Base-by-base conservation (phyloP, 1,139 yeast species). In the Magnusiomyces sp. region DNA sequence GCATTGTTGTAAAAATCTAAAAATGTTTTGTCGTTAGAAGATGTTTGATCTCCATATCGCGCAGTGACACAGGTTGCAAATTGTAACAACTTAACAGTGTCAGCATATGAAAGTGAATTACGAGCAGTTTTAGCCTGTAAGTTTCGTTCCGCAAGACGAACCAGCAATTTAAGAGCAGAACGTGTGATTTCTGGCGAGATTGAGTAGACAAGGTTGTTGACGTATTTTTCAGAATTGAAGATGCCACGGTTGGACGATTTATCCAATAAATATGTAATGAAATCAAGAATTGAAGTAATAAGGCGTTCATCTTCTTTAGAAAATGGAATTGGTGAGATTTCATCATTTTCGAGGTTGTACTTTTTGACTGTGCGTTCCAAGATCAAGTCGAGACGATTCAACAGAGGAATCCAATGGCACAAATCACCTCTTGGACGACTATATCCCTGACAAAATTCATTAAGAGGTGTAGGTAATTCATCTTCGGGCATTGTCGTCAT, bases 381-480 rank as follows among this genome's bases (percentile, higher is more conserved):
- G 17, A 86, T 73, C 13, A 71, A 75, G 62, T 89, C 97, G 59
- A 89, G 80, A 57, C 83, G 72, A 64, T 89, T 84, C 57, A 90
- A 70, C 1, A 87, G 78, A 0, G 83, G 76, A 19, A 86, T 75
- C 95, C 95, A 90, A 54, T 81, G 83, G 56, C 76, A 76, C 43
- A 90, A 66, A 57, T 86, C 90, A 31, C 88, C 89, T 53, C 80
- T 72, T 2, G 90, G 84, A 43, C 83, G 71, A 54, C 78, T 76
- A 90, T 92, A 83, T 34, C 53, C 38, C 47, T 50, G 53, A 7
- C 53, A 57, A 53, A 73, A 66, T 13, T 56, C 58, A 6, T 53
- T 52, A 43, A 76, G 62, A 39, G 57, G 58, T 5, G 50, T 49
- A 1, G 74, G 69, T 48, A 77, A 69, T 45, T 68, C 68, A 10